Conservation (phyloP, 2,329 filamentous ascomycete genomes). For the Escovopsis sp. region DNA sequence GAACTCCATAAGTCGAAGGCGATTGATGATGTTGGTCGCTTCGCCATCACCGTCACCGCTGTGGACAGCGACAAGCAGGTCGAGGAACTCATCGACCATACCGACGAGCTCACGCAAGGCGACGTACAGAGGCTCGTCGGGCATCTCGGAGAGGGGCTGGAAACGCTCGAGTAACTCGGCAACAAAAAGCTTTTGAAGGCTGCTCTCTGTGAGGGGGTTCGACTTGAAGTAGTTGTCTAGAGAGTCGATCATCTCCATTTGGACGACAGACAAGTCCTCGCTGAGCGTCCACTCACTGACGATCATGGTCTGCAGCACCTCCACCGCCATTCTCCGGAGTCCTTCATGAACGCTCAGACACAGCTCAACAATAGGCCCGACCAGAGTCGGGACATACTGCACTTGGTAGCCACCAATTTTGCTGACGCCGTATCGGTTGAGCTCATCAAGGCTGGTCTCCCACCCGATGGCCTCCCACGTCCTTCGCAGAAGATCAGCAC, state of each 20-base stretch:
- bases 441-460: constrained; percentile 75
- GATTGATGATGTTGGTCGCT: constrained; percentile 72
- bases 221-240: constrained; percentile 82
- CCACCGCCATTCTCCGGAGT: constrained; percentile 74
- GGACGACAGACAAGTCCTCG: constrained; percentile 78
- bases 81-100: constrained; percentile 80
- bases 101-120: constrained; percentile 66
- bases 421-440: constrained; percentile 57
- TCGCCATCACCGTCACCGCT: constrained; percentile 60
- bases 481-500: constrained; percentile 67
- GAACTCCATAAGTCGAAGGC: constrained; percentile 86
- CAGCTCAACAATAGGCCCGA: constrained; percentile 81
- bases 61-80: constrained; percentile 81
- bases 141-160: constrained; percentile 48
- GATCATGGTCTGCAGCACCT: constrained; percentile 95
- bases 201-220: constrained; percentile 73
- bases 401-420: constrained; percentile 96
- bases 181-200: constrained; percentile 86
- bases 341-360: constrained; percentile 93
- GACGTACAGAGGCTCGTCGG: constrained; percentile 58
- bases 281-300: constrained; percentile 95
- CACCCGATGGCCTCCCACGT: constrained; percentile 96
- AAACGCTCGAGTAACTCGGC: constrained; percentile 73
- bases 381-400: constrained; percentile 86
- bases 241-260: constrained; percentile 93